Conservation (phyloP, 495 filamentous ascomycete genomes). For the Penicillium robsamsonii region DNA sequence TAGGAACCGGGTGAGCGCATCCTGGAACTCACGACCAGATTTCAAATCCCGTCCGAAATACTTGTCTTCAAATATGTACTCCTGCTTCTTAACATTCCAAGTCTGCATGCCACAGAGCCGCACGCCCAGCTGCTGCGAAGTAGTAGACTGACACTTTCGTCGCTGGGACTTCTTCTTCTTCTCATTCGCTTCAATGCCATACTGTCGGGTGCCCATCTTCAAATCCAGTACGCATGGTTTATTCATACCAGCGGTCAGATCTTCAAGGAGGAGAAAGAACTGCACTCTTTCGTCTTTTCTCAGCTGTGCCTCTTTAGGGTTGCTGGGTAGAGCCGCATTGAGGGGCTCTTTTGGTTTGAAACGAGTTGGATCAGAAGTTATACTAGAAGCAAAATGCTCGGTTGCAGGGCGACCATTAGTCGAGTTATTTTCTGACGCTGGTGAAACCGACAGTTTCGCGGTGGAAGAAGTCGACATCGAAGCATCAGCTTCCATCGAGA, state of each 20-base stretch:
- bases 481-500: constrained; percentile 65
- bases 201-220: constrained; percentile 99
- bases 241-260: constrained; percentile 95
- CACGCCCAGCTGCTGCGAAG: constrained; percentile 86
- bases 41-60: constrained; percentile 92
- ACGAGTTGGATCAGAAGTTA: constrained; percentile 4
- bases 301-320: constrained; percentile 78
- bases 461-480: constrained; percentile 11
- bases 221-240: constrained; percentile 94
- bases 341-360: constrained; percentile 13
- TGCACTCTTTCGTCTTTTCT: constrained; percentile 71
- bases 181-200: constrained; percentile 87
- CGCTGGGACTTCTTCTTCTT: constrained; percentile 93
- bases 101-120: constrained; percentile 94
- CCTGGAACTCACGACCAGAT: constrained; percentile 85
- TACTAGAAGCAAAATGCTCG: constrained; percentile 9
- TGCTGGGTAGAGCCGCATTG: constrained; percentile 51
- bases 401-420: not conserved
- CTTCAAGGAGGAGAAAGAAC: constrained; percentile 93
- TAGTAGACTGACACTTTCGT: constrained; percentile 88
- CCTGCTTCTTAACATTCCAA: constrained; percentile 81
- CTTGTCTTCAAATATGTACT: constrained; percentile 91
- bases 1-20: constrained; percentile 82
- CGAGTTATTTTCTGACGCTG: constrained; percentile 6
- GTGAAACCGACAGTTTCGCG: constrained; percentile 8